Percentiles rank a stretch among this genome's conserved stretches.
These are phyloP conservation scores for Serendipita sp. DNA, from an alignment of 1,284 basidiomycete genomes.

Conservation along the genomic window DNA sequence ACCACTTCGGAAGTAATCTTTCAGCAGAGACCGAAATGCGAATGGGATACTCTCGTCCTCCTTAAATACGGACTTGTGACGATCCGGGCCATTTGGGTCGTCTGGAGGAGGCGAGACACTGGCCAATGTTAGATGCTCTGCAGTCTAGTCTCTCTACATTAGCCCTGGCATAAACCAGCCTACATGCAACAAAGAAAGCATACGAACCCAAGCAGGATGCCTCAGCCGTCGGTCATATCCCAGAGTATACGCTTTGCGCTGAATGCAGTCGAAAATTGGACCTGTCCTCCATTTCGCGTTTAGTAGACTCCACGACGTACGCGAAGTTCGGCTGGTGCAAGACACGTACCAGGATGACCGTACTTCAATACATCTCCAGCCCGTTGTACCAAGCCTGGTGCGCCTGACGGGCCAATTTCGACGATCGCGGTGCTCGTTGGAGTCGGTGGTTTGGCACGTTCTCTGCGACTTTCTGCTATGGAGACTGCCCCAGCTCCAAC, in stretches of 20 bases:
- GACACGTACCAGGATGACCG: constrained; percentile 52
- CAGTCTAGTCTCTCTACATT: constrained; percentile 43
- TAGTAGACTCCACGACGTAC: constrained; percentile 9
- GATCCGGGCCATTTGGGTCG: constrained; percentile 33
- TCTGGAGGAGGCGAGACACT: constrained; percentile 30
- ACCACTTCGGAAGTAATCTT: constrained; percentile 86
- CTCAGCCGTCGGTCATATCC: constrained; percentile 82
- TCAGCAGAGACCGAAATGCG: constrained; percentile 70
- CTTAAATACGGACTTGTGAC: constrained; percentile 67
- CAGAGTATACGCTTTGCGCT: constrained; percentile 71
- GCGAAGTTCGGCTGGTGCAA: neutral
- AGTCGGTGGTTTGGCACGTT: constrained; percentile 12
- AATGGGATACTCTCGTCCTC: constrained; percentile 74
- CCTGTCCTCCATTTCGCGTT: constrained; percentile 33
- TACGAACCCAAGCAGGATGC: constrained; percentile 79
- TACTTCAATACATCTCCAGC: constrained; percentile 41
- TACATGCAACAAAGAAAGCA: constrained; percentile 15
- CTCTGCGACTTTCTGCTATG: constrained; percentile 26
- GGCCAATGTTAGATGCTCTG: constrained; percentile 75
- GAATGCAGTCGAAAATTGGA: constrained; percentile 68
- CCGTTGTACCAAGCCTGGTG: constrained; percentile 19
- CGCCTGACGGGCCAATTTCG: constrained; percentile 10
- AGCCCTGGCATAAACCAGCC: neutral
- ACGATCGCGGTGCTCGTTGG: constrained; percentile 13
- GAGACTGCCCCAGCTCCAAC: constrained; percentile 50